phyloP scores from a whole-genome alignment of 495 filamentous ascomycete genomes.

The Lasiosphaeria miniovina region DNA sequence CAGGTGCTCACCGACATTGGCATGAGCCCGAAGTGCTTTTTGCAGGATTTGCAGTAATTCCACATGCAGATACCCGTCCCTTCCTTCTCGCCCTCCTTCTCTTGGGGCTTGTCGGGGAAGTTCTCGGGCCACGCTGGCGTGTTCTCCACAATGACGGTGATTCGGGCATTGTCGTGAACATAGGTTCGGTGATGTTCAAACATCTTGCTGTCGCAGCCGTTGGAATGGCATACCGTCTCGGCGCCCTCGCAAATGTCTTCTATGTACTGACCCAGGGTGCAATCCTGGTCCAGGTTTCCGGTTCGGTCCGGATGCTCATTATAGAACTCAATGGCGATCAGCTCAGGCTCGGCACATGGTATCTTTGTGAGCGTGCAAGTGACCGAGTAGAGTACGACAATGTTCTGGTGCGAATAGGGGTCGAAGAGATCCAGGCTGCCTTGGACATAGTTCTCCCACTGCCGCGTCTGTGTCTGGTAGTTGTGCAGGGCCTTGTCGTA shows the following conservation, averaged over 20 bases:
- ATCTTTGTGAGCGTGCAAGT: constrained; percentile 88
- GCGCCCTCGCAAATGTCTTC: constrained; percentile 82
- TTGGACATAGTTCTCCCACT: constrained; percentile 91
- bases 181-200: constrained; percentile 94
- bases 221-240: constrained; percentile 69
- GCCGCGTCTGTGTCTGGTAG: constrained; percentile 88
- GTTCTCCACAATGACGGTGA: constrained; percentile 83
- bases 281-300: constrained; percentile 71
- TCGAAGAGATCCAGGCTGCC: constrained; percentile 85
- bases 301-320: constrained; percentile 72
- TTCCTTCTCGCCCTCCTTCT: constrained; percentile 27
- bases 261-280: constrained; percentile 91
- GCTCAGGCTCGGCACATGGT: constrained; percentile 84
- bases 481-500: constrained; percentile 93
- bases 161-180: constrained; percentile 90
- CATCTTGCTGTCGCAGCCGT: constrained; percentile 87
- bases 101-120: constrained; percentile 48
- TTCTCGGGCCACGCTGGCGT: constrained; percentile 43
- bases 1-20: constrained; percentile 95
- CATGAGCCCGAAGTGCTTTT: constrained; percentile 81
- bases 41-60: constrained; percentile 90
- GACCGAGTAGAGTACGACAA: constrained; percentile 89
- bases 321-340: constrained; percentile 86
- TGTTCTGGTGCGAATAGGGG: constrained; percentile 90
- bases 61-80: constrained; percentile 85